Evolutionary conservation across 1,139 yeast species (phyloP).

Genomic region (Lodderomyces oxycetoniae): DNA sequence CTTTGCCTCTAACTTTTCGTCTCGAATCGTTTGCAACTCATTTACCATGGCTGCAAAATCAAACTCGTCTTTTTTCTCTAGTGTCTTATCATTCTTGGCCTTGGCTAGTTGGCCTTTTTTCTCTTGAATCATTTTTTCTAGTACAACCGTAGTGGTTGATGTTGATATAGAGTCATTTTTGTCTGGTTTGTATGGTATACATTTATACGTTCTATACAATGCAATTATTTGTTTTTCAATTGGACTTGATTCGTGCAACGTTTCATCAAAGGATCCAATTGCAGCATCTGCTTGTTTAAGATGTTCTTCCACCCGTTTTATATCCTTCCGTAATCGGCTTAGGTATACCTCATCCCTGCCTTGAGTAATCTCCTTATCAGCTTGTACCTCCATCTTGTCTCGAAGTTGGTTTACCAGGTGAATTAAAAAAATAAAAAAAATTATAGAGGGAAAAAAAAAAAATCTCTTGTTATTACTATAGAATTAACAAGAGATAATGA

Average conservation of each 20-base stretch:
- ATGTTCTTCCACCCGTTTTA: conserved; percentile 22
- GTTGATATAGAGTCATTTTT: conserved; percentile 37
- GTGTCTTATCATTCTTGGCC: conserved; percentile 1
- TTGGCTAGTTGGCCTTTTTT: conserved; percentile 10
- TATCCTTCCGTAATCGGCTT: conserved; percentile 26
- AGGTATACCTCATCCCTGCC: conserved; percentile 16
- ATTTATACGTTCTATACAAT: conserved; percentile 22
- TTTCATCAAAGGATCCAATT: conserved; percentile 15
- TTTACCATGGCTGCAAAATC: neutral
- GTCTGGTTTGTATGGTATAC: conserved; percentile 30
- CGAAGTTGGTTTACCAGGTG: no score
- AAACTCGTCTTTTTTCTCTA: neutral
- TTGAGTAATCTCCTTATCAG: no score
- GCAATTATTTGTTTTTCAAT: conserved; percentile 24
- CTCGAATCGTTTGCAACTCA: neutral
- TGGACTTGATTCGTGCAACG: conserved; percentile 6
- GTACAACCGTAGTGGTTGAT: conserved; percentile 28
- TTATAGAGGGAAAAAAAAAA: conserved; percentile 3
- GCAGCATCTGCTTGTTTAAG: conserved; percentile 30
- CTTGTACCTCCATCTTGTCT: neutral
- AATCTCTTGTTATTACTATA: neutral
- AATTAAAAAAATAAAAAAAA: neutral
- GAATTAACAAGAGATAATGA: conserved; percentile 33
- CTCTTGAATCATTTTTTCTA: conserved; percentile 14
- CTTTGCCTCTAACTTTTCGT: neutral